phyloP scores from a whole-genome alignment of 2,329 filamentous ascomycete genomes.

The Didymella pinodella region DNA sequence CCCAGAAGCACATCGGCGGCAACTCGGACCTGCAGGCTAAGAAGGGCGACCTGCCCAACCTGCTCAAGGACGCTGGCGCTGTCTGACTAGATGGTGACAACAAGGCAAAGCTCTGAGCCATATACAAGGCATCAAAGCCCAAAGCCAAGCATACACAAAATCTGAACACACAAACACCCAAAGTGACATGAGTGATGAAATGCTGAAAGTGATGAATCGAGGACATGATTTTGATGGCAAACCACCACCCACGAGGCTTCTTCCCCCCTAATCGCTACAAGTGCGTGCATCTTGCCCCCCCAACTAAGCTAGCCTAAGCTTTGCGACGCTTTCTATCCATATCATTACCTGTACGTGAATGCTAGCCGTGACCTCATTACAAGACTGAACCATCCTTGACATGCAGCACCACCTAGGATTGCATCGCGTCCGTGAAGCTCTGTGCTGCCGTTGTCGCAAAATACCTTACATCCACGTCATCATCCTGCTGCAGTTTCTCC shows the following conservation, averaged over 20 bases:
- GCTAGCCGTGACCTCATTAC: constrained; percentile 40
- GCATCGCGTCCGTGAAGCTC: constrained; percentile 53
- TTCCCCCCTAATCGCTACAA: constrained; percentile 29
- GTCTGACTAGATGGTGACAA: constrained; percentile 55
- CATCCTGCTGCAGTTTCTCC: constrained; percentile 94
- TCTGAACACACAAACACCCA: not conserved
- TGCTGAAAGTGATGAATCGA: constrained; percentile 3
- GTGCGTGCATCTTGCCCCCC: constrained; percentile 26
- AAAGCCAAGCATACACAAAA: not conserved
- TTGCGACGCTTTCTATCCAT: constrained; percentile 26
- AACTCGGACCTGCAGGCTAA: constrained; percentile 85
- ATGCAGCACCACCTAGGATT: constrained; percentile 43
- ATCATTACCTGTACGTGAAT: constrained; percentile 44
- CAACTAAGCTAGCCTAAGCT: constrained; percentile 30
- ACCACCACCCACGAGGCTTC: constrained; percentile 28
- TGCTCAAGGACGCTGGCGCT: constrained; percentile 72
- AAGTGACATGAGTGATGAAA: not conserved
- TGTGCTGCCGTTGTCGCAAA: constrained; percentile 90
- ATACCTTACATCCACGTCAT: constrained; percentile 97
- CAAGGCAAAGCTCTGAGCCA: constrained; percentile 14
- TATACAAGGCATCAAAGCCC: not conserved
- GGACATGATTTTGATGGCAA: constrained; percentile 34
- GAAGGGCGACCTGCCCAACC: constrained; percentile 67
- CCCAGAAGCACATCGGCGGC: constrained; percentile 89
- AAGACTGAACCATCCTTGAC: constrained; percentile 10